Base-by-base conservation (phyloP, 2,329 filamentous ascomycete species). In the Diaporthe destruens region DNA sequence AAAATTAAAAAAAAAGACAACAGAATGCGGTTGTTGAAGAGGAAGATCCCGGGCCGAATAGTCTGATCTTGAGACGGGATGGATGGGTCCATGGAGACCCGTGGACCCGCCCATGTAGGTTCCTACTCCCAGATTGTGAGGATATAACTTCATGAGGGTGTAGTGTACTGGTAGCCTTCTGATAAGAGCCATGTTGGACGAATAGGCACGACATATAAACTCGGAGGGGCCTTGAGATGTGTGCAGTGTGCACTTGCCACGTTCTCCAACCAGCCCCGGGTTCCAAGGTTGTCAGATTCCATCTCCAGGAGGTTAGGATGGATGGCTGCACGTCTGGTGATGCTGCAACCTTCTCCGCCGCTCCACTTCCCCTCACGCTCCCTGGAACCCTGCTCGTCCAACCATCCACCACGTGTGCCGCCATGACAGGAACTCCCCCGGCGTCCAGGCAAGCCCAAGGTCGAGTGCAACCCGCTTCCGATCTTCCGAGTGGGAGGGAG, bases 391-490 rank as follows among this genome's bases (percentile, higher is more conserved):
- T 70, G 55, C 68, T 53, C 68, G 25, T 63, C 68, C 68, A 61
- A 61, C 68, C 68, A 70, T 70, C 44, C 47, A 53, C 55, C 68
- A 70, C 68, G 68, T 70, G 68, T 70, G 68, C 68, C 68, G 55
- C 68, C 56, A 25, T 53, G 49, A 47, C 47, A 59, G 29, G 67
- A 69, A 59, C 12, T 55, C 18, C 54, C 54, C 32, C 54, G 51
- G 55, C 18, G n/a, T 14, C 65, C 29, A 55, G 7, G 23, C 14
- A 39, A 39, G 36, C 36, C 36, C 36, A 39, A 39, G 36, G 2
- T 67, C 51, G 63, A 56, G 65, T 68, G 65, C 65, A 66, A 66
- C 61, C 61, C 61, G 39, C 47, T 44, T 20, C 61, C 61, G 44
- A 53, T 29, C 44, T 66, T 20, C 47, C 47, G 61, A 53, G 61